A percentile compares a stretch with the other conserved stretches of the same genome.
phyloP scores from a whole-genome alignment of 345 rosid species.

The Hibiscus mutabilis region DNA sequence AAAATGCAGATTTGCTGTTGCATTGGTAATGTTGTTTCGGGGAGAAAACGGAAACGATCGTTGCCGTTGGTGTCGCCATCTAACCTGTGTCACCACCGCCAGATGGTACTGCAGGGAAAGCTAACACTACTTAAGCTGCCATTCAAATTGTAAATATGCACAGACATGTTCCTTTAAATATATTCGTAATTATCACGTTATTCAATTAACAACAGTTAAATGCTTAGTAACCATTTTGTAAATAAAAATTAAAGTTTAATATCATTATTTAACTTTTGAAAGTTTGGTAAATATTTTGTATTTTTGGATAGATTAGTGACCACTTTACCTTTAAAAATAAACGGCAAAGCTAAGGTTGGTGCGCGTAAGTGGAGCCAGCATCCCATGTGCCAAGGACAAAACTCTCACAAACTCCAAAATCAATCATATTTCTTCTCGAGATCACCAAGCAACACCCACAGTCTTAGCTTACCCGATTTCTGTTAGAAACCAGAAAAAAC shows the following conservation, averaged over 20 bases:
- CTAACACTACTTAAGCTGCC: background rate
- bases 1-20: constrained; percentile 45
- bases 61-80: constrained; percentile 88
- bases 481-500: background rate
- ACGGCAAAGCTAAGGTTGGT: too few relatives aligned
- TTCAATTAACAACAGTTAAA: too few relatives aligned
- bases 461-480: background rate
- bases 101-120: constrained; percentile 56
- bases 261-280: too few relatives aligned
- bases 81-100: constrained; percentile 71
- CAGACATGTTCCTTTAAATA: too few relatives aligned
- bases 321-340: too few relatives aligned
- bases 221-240: too few relatives aligned
- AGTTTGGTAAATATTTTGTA: too few relatives aligned
- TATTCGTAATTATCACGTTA: too few relatives aligned
- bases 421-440: background rate
- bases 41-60: constrained; percentile 58
- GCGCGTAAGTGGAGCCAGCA: too few relatives aligned
- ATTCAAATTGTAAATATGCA: background rate
- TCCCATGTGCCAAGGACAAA: too few relatives aligned
- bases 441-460: background rate
- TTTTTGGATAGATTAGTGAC: too few relatives aligned
- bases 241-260: too few relatives aligned
- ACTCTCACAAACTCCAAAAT: background rate
- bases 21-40: constrained; percentile 57